These are phyloP conservation scores for Cryptococcus hybrid DNA, from an alignment of 1,284 basidiomycete species.

Conservation along the genomic window DNA sequence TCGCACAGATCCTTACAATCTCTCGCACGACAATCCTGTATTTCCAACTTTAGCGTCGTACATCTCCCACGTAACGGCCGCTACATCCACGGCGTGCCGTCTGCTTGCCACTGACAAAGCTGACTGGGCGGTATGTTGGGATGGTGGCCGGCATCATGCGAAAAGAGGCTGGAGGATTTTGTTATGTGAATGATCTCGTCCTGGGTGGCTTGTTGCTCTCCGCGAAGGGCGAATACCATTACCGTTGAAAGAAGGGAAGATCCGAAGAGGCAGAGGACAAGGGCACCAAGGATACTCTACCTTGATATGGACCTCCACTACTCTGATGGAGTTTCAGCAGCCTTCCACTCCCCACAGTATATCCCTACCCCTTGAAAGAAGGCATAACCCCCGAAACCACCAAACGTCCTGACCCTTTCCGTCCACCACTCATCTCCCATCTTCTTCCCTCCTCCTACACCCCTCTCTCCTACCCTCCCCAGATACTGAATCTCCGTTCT, in stretches of 20 bases:
- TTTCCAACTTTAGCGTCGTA: constrained; percentile 71
- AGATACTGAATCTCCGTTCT: constrained; percentile 63
- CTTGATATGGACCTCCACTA: constrained; percentile 88
- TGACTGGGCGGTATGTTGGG: constrained; percentile 75
- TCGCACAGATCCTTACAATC: constrained; percentile 12
- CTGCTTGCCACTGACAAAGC: constrained; percentile 57
- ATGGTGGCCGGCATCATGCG: constrained; percentile 61
- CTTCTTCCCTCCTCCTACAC: constrained; percentile 70
- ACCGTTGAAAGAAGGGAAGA: not conserved
- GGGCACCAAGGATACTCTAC: constrained; percentile 72
- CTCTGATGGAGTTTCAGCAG: constrained; percentile 77
- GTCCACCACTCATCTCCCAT: constrained; percentile 76
- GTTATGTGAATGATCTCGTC: constrained; percentile 88
- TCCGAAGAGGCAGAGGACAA: not conserved
- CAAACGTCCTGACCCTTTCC: constrained; percentile 69
- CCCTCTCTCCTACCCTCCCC: constrained; percentile 55
- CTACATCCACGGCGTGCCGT: constrained; percentile 68
- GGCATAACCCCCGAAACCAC: constrained; percentile 46
- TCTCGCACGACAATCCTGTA: constrained; percentile 70
- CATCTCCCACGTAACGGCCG: constrained; percentile 69
- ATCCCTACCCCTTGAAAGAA: constrained; percentile 12
- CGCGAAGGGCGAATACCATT: constrained; percentile 21
- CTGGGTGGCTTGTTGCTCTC: constrained; percentile 60
- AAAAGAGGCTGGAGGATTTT: constrained; percentile 75
- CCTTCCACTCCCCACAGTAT: constrained; percentile 57